A percentile compares a stretch with the other conserved stretches of the same genome.
Conservation (phyloP, 192 early-diverging fungal genomes). For the Entophlyctis luteolus region DNA sequence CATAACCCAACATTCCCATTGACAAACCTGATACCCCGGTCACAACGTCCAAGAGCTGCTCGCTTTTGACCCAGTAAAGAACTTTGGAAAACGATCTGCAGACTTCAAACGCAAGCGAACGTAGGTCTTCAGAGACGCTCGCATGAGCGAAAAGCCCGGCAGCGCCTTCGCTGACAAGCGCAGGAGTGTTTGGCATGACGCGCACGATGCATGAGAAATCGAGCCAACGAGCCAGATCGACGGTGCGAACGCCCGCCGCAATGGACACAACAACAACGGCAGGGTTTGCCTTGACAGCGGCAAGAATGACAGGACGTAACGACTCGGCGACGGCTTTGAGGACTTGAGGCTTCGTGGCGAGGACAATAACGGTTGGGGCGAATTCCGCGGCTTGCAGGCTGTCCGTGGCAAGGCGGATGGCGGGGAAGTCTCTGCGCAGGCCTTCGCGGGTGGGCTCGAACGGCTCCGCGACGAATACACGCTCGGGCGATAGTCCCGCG, state of each 20-base stretch:
- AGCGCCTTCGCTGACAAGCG: constrained; percentile 82
- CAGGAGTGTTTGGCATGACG: constrained; percentile 96
- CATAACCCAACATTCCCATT: too few relatives aligned
- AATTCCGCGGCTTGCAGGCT: constrained; percentile 64
- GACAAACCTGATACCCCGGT: constrained; percentile 69
- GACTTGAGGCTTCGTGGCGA: constrained; percentile 92
- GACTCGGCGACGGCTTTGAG: constrained; percentile 65
- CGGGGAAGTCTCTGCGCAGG: not conserved
- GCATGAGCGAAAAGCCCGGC: constrained; percentile 70
- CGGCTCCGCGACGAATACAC: constrained; percentile 81
- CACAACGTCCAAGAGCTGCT: constrained; percentile 78
- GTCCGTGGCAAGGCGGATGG: not conserved
- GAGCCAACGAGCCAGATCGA: constrained; percentile 75
- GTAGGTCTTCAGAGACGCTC: constrained; percentile 57
- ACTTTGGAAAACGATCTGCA: constrained; percentile 72
- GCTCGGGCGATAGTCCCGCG: constrained; percentile 62
- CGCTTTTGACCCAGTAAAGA: constrained; percentile 77
- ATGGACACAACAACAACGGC: constrained; percentile 73
- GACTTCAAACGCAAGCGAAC: constrained; percentile 63
- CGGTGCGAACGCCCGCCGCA: constrained; percentile 77
- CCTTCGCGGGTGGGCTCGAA: constrained; percentile 28
- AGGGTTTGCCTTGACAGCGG: constrained; percentile 54
- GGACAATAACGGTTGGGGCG: constrained; percentile 68
- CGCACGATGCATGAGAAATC: constrained; percentile 60
- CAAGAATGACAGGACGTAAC: constrained; percentile 24